phyloP scores from a whole-genome alignment of 768 basidiomycete genomes.

The Suillus brevipes region DNA sequence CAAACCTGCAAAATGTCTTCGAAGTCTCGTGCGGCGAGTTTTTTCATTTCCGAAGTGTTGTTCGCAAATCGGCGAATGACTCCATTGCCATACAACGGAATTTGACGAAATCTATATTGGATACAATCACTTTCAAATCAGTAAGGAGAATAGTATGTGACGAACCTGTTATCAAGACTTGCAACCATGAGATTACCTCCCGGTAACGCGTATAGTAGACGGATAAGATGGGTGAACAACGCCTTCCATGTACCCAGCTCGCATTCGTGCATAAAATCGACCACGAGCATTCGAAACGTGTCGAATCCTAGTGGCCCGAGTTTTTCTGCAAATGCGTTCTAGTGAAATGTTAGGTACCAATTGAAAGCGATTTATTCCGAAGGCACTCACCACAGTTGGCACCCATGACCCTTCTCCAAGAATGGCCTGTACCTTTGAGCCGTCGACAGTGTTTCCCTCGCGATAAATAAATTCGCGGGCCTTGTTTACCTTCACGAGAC shows the following conservation, averaged over 20 bases:
- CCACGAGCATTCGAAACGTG: constrained; percentile 26
- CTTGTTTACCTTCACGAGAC: neutral
- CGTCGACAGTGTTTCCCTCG: neutral
- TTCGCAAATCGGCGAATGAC: constrained; percentile 37
- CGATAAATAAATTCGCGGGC: constrained; percentile 8
- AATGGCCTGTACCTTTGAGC: neutral
- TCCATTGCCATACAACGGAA: constrained; percentile 23
- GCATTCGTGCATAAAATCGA: constrained; percentile 39
- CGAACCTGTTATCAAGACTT: constrained; percentile 27
- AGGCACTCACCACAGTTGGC: neutral
- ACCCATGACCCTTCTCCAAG: neutral
- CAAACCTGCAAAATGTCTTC: constrained; percentile 45
- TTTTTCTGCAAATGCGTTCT: constrained; percentile 32
- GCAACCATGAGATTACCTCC: constrained; percentile 14
- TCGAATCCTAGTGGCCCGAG: constrained; percentile 22
- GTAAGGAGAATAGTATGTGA: neutral
- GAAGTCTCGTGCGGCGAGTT: constrained; percentile 39
- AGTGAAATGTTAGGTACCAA: no score
- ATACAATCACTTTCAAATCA: neutral
- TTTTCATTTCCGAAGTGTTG: constrained; percentile 38
- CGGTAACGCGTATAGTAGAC: constrained; percentile 24
- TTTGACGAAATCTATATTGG: constrained; percentile 16
- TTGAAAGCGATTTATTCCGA: no score
- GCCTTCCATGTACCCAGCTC: constrained; percentile 39
- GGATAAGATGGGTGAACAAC: constrained; percentile 36